Base-by-base conservation (phyloP, 1,139 yeast genomes). In the Yamadazyma dendronema region DNA sequence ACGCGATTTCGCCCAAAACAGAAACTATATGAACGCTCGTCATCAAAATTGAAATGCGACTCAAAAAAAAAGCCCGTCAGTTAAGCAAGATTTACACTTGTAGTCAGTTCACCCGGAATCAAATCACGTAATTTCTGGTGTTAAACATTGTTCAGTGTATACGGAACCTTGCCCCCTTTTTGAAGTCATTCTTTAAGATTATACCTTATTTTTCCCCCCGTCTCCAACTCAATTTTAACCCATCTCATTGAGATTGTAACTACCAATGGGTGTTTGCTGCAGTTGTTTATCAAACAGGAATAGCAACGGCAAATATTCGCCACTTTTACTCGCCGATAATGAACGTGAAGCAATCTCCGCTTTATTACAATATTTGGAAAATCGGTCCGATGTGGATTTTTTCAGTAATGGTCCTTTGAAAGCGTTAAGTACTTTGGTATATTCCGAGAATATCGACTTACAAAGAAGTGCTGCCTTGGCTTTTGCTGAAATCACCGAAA, bases 401-500 rank as follows among this genome's bases (percentile, higher is more conserved):
- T 92, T 90, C 65, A 84, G 92, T 32, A 94, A 94, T 46, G 90
- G 90, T 0, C 95, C 95, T 0, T 71, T 92, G 39, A 77, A 87
- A 48, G 97, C 98, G 3, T 73, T 92, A 46, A 84, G 94, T 41
- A 92, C 97, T 0, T 74, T 92, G 54, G 98, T 92, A 4, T 88
- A 92, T 59, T 86, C 96, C 1, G 97, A 92, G 52, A 92, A 92
- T 57, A 79, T 92, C 49, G 97, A 92, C 59, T 74, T 92, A 42
- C 97, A 92, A 62, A 79, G 98, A 56, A 86, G 96, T 59, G 99
- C 99, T 3, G 98, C 98, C 6, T 74, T 92, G 52, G 98, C 98
- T 10, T 92, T 92, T 72, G 98, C 98, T 9, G 99, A 92, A 62
- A 90, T 94, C 41, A 92, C 99, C 30, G 98, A 92, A 59, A 94